A percentile compares a stretch with the other conserved stretches of the same genome.
phyloP scores from a whole-genome alignment of 371 early-diverging fungal genomes.

The Gilbertella persicaria region DNA sequence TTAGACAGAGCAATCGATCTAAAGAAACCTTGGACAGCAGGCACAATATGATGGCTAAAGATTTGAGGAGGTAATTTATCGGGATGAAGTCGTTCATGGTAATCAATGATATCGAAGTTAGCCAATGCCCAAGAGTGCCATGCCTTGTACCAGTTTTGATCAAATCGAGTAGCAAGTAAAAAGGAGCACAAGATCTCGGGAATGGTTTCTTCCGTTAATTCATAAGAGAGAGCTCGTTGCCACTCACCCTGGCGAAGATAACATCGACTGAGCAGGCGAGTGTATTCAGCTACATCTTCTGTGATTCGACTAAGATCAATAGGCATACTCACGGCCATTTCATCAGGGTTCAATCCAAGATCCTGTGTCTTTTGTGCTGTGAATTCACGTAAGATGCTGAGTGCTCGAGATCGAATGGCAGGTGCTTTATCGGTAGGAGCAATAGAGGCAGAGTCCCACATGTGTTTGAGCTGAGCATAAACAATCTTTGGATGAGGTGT shows the following conservation, averaged over 20 bases:
- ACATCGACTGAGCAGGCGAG: slow-evolving; percentile 82
- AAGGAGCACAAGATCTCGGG: slow-evolving; percentile 85
- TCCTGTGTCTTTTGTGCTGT: slow-evolving; percentile 63
- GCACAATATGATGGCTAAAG: slow-evolving; percentile 66
- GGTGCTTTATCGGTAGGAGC: slow-evolving; percentile 45
- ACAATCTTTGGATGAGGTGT: slow-evolving; percentile 78
- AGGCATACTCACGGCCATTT: slow-evolving; percentile 56
- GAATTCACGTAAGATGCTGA: slow-evolving; percentile 65
- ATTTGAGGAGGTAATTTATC: slow-evolving; percentile 57
- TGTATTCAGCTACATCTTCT: slow-evolving; percentile 56
- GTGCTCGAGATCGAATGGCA: slow-evolving; percentile 56
- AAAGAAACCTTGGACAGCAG: slow-evolving; percentile 86
- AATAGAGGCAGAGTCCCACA: slow-evolving; percentile 82
- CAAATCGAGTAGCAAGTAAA: slow-evolving; percentile 87
- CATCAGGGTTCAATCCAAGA: slow-evolving; percentile 58
- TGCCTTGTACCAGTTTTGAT: slow-evolving; percentile 96
- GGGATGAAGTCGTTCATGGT: slow-evolving; percentile 66
- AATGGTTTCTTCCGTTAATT: slow-evolving; percentile 72
- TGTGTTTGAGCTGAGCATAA: slow-evolving; percentile 93
- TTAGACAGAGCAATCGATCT: slow-evolving; percentile 92
- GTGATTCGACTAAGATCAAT: slow-evolving; percentile 55
- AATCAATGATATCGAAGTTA: slow-evolving; percentile 89
- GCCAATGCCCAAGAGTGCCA: slow-evolving; percentile 98
- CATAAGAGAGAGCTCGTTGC: slow-evolving; percentile 83
- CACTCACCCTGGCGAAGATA: slow-evolving; percentile 94